These are phyloP conservation scores for Psophocarpus tetragonolobus DNA, from an alignment of 306 rosid genomes.

Conservation along the genomic window DNA sequence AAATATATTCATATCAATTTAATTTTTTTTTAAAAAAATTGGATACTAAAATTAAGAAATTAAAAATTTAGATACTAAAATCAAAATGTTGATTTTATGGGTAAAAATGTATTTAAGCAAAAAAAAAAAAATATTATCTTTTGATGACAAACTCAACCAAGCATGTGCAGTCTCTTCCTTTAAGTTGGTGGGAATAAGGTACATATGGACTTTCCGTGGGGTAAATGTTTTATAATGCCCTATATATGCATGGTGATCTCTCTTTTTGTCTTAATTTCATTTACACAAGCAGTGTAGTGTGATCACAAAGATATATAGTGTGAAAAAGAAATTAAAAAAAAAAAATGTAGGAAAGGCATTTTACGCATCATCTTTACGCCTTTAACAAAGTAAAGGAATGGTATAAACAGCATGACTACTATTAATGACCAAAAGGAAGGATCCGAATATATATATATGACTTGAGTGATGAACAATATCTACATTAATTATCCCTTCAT, in stretches of 20 bases:
- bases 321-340: not conserved
- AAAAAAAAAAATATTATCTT: not conserved
- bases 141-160: no score
- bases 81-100: no score
- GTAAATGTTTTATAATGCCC: not conserved
- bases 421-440: conserved; percentile 19
- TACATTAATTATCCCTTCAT: not conserved
- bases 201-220: not conserved
- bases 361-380: conserved; percentile 15
- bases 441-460: conserved; percentile 30
- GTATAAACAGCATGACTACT: not conserved
- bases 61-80: no score
- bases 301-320: not conserved
- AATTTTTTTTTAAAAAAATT: no score
- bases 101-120: no score
- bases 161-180: not conserved
- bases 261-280: not conserved
- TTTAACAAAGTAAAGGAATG: conserved; percentile 31
- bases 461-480: conserved; percentile 3
- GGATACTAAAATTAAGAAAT: no score
- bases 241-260: not conserved
- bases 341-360: not conserved
- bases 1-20: no score
- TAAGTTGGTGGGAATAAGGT: not conserved
- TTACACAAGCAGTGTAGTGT: not conserved